Conservation (phyloP, 2,329 filamentous ascomycete species). For the Colletotrichum kahawae region DNA sequence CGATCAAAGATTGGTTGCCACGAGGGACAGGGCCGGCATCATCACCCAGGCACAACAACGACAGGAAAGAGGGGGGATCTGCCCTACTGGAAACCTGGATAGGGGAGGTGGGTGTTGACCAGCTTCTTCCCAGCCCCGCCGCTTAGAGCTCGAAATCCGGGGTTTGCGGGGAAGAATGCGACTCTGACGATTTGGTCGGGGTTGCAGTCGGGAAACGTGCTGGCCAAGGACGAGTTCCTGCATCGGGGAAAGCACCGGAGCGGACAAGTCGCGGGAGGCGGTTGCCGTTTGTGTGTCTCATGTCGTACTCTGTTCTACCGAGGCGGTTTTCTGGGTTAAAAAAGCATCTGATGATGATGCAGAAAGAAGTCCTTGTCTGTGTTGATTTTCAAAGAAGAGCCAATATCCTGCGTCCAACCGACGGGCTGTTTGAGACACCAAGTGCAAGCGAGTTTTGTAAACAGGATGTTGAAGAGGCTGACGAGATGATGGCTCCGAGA, state of each 20-base stretch:
- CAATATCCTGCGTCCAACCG: background rate
- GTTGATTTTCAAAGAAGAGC: background rate
- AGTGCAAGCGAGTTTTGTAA: background rate
- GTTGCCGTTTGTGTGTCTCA: background rate
- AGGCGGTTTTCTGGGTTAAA: background rate
- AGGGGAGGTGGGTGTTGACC: background rate
- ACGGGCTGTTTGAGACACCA: background rate
- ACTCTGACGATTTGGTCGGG: background rate
- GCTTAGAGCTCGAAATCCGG: slow-evolving; percentile 2
- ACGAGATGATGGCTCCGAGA: background rate
- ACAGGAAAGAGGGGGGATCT: background rate
- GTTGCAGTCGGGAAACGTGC: slow-evolving; percentile 2
- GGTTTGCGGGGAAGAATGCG: slow-evolving; percentile 1
- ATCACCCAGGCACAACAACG: background rate
- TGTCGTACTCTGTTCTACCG: background rate
- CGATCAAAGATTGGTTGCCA: background rate
- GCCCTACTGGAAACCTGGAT: background rate
- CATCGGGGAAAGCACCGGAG: slow-evolving; percentile 3
- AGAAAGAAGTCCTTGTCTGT: background rate
- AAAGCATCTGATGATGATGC: background rate
- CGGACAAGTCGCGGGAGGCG: background rate
- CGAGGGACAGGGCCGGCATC: background rate
- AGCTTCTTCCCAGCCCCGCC: background rate
- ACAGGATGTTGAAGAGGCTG: background rate
- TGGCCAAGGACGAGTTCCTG: slow-evolving; percentile 11